phyloP scores from a whole-genome alignment of 176 grass and related monocot genomes.

The Lolium rigidum region DNA sequence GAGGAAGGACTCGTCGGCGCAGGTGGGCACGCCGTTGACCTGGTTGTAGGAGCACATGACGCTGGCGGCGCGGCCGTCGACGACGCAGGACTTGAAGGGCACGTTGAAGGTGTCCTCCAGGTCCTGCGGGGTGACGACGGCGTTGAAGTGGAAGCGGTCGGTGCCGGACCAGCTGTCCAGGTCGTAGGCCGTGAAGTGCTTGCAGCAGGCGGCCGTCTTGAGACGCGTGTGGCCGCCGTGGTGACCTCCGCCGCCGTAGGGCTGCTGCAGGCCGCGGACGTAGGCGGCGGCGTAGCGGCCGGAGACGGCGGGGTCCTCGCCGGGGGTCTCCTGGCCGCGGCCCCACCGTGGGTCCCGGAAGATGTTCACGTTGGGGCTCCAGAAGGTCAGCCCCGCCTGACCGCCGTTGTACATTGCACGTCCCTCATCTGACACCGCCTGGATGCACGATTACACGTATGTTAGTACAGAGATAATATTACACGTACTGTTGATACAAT shows the following conservation, averaged over 20 bases:
- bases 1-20: slow-evolving; percentile 70
- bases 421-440: slow-evolving; percentile 80
- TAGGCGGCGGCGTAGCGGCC: slow-evolving; percentile 57
- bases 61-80: slow-evolving; percentile 25
- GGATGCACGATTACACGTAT: not conserved
- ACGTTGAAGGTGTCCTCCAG: slow-evolving; percentile 92
- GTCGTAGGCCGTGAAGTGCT: slow-evolving; percentile 98
- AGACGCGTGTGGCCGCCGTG: slow-evolving; percentile 40
- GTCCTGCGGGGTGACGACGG: slow-evolving; percentile 72
- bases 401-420: slow-evolving; percentile 92
- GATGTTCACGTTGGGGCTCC: too few species aligned
- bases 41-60: slow-evolving; percentile 99
- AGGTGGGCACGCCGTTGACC: slow-evolving; percentile 90
- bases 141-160: slow-evolving; percentile 88
- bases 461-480: too few species aligned
- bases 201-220: slow-evolving; percentile 91
- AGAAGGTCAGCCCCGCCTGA: slow-evolving; percentile 40
- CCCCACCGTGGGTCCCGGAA: slow-evolving; percentile 83
- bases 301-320: slow-evolving; percentile 75
- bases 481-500: too few species aligned
- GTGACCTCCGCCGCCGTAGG: not conserved
- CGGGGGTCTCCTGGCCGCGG: slow-evolving; percentile 83
- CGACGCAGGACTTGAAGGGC: slow-evolving; percentile 66
- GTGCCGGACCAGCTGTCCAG: slow-evolving; percentile 76
- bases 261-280: slow-evolving; percentile 83